Base-by-base conservation (phyloP, 2,329 filamentous ascomycete genomes). In the Cytospora mali region DNA sequence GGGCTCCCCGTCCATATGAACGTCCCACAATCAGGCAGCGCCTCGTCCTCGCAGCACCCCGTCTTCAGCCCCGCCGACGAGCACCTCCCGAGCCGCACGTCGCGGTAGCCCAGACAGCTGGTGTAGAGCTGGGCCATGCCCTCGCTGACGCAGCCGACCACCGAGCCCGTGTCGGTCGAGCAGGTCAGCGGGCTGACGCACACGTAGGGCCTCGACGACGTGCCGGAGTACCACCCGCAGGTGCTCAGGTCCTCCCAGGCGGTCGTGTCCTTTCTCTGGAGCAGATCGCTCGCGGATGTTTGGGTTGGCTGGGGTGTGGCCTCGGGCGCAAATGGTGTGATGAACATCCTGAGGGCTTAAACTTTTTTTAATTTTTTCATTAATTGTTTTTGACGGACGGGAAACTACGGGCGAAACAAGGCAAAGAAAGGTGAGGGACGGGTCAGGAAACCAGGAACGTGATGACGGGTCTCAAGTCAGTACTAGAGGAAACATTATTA, bases 11-110 rank as follows among this genome's bases (percentile, higher is more conserved):
- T 52, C 51, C 28, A 53, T n/a, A n/a, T 6, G 18, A n/a, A n/a
- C 7, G 81, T 79, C 4, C 81, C 79, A 39, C 76, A 79, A 68
- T 84, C 81, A 6, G 80, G 78, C 63, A 85, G 82, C 67, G 84
- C 85, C 68, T 83, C 80, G 69, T 84, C 81, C 65, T 84, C 81
- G 70, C 81, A 83, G 67, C 84, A 85, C 68, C 81, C 75, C 64
- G 81, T 77, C 52, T 85, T 73, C 64, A 85, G 81, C 0, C 69
- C 71, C n/a, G 70, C 55, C 21, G 62, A 69, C 1, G 49, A 54
- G 60, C 76, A 78, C 3, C 65, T 68, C 10, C 73, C 72, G 1
- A 65, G 58, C 48, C 83, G 6, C 7, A 10, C 18, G 67, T 49
- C 13, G 52, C 52, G 31, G 48, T 28, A 3, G 2, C 10, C 11